phyloP scores from a whole-genome alignment of 2,329 filamentous ascomycete species.

The Chrysoporthe austroafricana region DNA sequence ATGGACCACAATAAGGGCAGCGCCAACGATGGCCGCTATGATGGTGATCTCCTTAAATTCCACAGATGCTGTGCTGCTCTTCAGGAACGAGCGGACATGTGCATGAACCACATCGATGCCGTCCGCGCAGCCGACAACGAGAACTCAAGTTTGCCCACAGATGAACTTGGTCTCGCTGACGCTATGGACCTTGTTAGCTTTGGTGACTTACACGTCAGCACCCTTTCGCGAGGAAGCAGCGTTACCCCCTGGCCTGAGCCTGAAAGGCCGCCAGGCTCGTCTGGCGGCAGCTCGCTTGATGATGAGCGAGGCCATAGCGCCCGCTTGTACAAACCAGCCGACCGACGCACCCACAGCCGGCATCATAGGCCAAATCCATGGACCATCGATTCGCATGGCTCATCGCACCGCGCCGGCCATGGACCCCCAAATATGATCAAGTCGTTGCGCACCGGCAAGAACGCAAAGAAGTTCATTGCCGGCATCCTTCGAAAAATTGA shows the following conservation, averaged over 20 bases:
- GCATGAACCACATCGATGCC: constrained; percentile 53
- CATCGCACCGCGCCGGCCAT: constrained; percentile 8
- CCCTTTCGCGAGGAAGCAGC: constrained; percentile 40
- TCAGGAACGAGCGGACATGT: constrained; percentile 55
- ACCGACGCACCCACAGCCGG: constrained; percentile 20
- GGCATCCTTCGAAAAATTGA: constrained; percentile 45
- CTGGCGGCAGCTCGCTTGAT: constrained; percentile 52
- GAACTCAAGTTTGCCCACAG: constrained; percentile 36
- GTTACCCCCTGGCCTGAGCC: constrained; percentile 40
- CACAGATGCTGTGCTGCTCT: constrained; percentile 54
- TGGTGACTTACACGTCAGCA: constrained; percentile 40
- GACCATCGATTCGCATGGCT: neutral
- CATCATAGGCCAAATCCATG: constrained; percentile 6
- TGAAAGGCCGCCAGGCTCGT: constrained; percentile 51
- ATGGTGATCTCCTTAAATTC: constrained; percentile 59
- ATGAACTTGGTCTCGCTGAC: constrained; percentile 45
- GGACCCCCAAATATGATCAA: constrained; percentile 17
- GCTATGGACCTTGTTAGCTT: constrained; percentile 50
- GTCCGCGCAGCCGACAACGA: constrained; percentile 45
- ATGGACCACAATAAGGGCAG: constrained; percentile 56
- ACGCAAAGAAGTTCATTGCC: constrained; percentile 47
- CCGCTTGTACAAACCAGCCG: constrained; percentile 24
- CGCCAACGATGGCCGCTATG: constrained; percentile 42
- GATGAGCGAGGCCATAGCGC: constrained; percentile 36
- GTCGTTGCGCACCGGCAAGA: constrained; percentile 42